A percentile compares a stretch with the other conserved stretches of the same genome.
These are phyloP conservation scores for Xylaria telfairii DNA, from an alignment of 495 filamentous ascomycete species.

Conservation along the genomic window DNA sequence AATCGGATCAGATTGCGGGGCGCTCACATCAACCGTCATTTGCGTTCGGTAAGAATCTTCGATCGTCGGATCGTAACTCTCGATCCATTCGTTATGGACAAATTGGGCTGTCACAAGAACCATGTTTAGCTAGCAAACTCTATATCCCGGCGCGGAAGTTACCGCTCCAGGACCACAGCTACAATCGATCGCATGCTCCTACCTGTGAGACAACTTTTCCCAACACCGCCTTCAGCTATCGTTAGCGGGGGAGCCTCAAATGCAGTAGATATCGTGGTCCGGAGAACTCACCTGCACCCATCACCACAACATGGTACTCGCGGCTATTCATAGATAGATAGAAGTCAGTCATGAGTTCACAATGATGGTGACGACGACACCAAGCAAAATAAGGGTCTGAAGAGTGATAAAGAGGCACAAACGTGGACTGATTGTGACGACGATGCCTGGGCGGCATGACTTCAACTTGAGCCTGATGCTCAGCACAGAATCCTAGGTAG, in stretches of 20 bases:
- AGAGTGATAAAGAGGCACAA: conserved; percentile 23
- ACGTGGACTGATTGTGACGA: conserved; percentile 34
- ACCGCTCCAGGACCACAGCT: conserved; percentile 9
- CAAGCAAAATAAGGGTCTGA: not conserved
- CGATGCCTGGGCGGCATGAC: conserved; percentile 37
- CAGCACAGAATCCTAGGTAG: not conserved
- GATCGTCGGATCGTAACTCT: conserved; percentile 98
- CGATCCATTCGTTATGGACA: conserved; percentile 99
- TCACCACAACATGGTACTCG: conserved; percentile 91
- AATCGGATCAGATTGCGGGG: conserved; percentile 20
- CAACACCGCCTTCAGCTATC: conserved; percentile 78
- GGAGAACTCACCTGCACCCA: conserved; percentile 75
- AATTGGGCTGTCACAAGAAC: conserved; percentile 78
- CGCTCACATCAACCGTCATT: conserved; percentile 88
- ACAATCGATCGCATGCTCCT: conserved; percentile 41
- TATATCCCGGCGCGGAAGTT: not conserved
- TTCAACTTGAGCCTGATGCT: conserved; percentile 21
- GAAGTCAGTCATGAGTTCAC: conserved; percentile 29
- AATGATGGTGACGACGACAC: not conserved
- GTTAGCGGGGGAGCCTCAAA: conserved; percentile 32
- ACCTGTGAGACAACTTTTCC: conserved; percentile 98
- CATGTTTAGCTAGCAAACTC: conserved; percentile 32
- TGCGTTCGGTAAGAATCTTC: conserved; percentile 96
- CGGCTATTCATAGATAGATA: conserved; percentile 53
- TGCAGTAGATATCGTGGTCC: conserved; percentile 2